Percentiles rank a stretch among this genome's conserved stretches.
These are phyloP conservation scores for Acacia confusa DNA, from an alignment of 306 rosid species.

Conservation along the genomic window DNA sequence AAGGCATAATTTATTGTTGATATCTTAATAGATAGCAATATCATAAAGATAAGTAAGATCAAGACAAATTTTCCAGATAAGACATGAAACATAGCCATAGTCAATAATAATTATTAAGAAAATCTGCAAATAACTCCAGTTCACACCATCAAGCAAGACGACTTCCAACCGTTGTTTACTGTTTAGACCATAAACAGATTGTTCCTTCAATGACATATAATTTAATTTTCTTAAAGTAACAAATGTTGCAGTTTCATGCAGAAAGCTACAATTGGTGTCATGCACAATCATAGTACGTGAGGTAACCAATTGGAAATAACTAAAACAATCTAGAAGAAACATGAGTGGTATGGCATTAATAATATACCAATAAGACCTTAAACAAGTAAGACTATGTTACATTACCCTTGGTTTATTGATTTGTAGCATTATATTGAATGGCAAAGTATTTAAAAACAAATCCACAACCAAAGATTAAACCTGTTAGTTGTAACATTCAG, in stretches of 20 bases:
- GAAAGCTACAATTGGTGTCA: not conserved
- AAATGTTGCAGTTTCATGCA: not conserved
- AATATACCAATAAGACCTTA: not conserved
- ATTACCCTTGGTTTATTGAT: not conserved
- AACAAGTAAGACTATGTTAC: not conserved
- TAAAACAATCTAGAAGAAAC: slow-evolving; percentile 1
- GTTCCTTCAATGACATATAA: slow-evolving; percentile 2
- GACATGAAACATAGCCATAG: not conserved
- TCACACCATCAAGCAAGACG: not conserved
- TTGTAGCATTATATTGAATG: not conserved
- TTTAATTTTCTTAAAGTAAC: not conserved
- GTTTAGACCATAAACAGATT: not conserved
- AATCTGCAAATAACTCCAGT: slow-evolving; percentile 1
- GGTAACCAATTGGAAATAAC: not conserved
- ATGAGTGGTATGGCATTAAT: not conserved
- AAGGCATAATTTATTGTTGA: not conserved
- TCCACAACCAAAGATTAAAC: not conserved
- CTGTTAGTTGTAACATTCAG: not conserved
- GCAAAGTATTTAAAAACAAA: not conserved
- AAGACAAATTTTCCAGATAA: not conserved
- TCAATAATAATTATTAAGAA: not conserved
- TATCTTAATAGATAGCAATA: slow-evolving; percentile 12
- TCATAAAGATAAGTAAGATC: slow-evolving; percentile 16
- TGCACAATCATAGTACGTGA: not conserved
- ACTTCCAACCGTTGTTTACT: not conserved